Evolutionary conservation across 1,284 basidiomycete species (phyloP).

Genomic region (Agaricales sp.): DNA sequence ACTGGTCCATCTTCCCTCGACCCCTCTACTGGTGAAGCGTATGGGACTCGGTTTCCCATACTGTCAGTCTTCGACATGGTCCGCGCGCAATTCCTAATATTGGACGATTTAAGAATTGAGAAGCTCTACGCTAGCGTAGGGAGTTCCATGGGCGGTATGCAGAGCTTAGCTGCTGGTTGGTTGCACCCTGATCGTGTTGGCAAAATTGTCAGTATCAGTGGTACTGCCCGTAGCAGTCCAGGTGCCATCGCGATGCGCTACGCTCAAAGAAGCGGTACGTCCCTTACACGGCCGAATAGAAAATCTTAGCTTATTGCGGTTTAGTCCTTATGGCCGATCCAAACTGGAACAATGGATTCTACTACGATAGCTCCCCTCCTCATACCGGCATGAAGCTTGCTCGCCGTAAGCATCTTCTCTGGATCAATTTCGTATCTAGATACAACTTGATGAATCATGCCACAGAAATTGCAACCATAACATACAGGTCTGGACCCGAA

Average conservation of each 20-base stretch:
- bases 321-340: slow-evolving; percentile 98
- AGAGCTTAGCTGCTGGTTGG: slow-evolving; percentile 92
- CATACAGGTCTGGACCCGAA: slow-evolving; percentile 97
- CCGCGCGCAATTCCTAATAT: slow-evolving; percentile 79
- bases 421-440: not conserved
- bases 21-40: slow-evolving; percentile 57
- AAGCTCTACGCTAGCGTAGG: slow-evolving; percentile 90
- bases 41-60: slow-evolving; percentile 89
- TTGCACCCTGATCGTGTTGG: slow-evolving; percentile 84
- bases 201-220: slow-evolving; percentile 89
- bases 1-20: slow-evolving; percentile 87
- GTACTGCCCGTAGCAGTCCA: slow-evolving; percentile 85
- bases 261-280: slow-evolving; percentile 86
- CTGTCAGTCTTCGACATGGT: slow-evolving; percentile 97
- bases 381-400: slow-evolving; percentile 99
- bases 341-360: slow-evolving; percentile 98
- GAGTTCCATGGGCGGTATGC: slow-evolving; percentile 96
- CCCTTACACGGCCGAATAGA: slow-evolving; percentile 2
- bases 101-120: slow-evolving; percentile 81
- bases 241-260: slow-evolving; percentile 93
- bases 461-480: slow-evolving; percentile 96
- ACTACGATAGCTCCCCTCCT: slow-evolving; percentile 90
- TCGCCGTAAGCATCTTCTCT: slow-evolving; percentile 53
- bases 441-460: not conserved
- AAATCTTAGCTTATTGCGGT: slow-evolving; percentile 8